Conservation (phyloP, 2,329 filamentous ascomycete genomes). For the Ceratocystis eucalypticola region DNA sequence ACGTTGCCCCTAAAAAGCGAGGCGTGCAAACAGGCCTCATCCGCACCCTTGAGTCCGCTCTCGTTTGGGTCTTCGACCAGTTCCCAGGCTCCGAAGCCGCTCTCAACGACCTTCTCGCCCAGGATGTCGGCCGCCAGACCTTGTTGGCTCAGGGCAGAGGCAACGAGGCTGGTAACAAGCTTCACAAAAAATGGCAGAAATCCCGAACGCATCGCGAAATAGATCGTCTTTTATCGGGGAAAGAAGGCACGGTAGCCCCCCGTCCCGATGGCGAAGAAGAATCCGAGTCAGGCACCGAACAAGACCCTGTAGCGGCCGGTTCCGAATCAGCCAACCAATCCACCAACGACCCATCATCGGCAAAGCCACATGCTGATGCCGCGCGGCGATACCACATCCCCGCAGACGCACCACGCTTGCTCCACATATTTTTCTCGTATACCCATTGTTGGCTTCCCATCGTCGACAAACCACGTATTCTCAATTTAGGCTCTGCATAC, state of each 20-base stretch:
- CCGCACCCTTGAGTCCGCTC: slow-evolving; percentile 54
- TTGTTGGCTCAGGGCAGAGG: slow-evolving; percentile 38
- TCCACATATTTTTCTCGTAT: slow-evolving; percentile 63
- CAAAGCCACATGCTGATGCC: not conserved
- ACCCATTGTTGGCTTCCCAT: slow-evolving; percentile 68
- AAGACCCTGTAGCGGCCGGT: not conserved
- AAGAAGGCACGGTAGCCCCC: slow-evolving; percentile 24
- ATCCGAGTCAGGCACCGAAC: slow-evolving; percentile 24
- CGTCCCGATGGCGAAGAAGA: slow-evolving; percentile 27
- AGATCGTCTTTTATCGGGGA: slow-evolving; percentile 44
- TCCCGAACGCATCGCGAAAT: slow-evolving; percentile 50
- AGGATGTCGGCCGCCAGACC: slow-evolving; percentile 31
- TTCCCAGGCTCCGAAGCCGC: slow-evolving; percentile 45
- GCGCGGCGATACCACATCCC: slow-evolving; percentile 30
- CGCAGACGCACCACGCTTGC: slow-evolving; percentile 42
- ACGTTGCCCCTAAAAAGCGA: slow-evolving; percentile 59
- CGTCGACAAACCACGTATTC: slow-evolving; percentile 50
- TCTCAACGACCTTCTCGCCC: slow-evolving; percentile 40
- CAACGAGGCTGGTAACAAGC: slow-evolving; percentile 35
- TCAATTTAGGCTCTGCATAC: slow-evolving; percentile 36
- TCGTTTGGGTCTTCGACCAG: slow-evolving; percentile 52
- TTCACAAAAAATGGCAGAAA: slow-evolving; percentile 50
- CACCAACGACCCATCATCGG: not conserved
- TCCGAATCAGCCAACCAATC: not conserved
- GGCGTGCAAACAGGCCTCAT: slow-evolving; percentile 73